Conservation (phyloP, 768 basidiomycete species). For the Tulasnella sp. region DNA sequence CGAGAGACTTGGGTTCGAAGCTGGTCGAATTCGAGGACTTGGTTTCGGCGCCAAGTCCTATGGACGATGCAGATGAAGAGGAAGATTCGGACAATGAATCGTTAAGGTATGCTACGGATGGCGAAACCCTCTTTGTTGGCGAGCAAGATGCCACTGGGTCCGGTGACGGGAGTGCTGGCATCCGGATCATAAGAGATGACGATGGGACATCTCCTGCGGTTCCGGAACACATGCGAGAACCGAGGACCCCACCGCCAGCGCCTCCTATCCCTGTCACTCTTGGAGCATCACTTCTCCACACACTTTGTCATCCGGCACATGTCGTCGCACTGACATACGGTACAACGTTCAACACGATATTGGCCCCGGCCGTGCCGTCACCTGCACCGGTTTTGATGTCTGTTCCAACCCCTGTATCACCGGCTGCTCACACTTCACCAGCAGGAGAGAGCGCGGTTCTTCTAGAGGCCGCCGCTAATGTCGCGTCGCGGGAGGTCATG, state of each 20-base stretch:
- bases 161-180: conserved; percentile 34
- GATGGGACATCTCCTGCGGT: conserved; percentile 35
- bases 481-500: conserved; percentile 56
- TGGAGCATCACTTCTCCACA: conserved; percentile 56
- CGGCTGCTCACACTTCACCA: conserved; percentile 56
- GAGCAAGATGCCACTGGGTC: conserved; percentile 31
- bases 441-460: conserved; percentile 55
- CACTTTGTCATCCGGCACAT: conserved; percentile 44
- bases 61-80: background rate
- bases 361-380: background rate
- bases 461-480: conserved; percentile 54
- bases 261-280: conserved; percentile 57
- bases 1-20: conserved; percentile 3
- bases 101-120: conserved; percentile 29
- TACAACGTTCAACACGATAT: background rate
- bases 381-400: conserved; percentile 28
- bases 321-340: conserved; percentile 1
- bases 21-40: conserved; percentile 1
- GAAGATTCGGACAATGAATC: conserved; percentile 4
- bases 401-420: conserved; percentile 81
- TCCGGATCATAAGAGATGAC: conserved; percentile 19
- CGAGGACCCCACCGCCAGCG: background rate
- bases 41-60: background rate
- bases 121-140: conserved; percentile 24
- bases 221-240: conserved; percentile 21